Evolutionary conservation across 2,329 filamentous ascomycete species (phyloP).

Genomic region (Fusarium lateritium): DNA sequence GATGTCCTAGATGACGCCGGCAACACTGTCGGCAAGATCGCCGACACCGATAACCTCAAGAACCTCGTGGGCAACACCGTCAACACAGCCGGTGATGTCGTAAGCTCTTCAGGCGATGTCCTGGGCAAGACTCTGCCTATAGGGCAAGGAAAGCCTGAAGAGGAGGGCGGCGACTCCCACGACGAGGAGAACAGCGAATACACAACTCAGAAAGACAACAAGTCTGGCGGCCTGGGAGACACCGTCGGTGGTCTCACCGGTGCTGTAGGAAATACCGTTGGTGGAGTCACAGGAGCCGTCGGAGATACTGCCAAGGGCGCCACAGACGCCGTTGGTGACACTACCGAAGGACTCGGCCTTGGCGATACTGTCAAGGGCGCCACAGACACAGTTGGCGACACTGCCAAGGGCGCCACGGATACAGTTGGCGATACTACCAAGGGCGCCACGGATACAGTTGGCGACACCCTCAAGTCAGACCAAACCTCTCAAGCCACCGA

Average conservation of each 20-base stretch:
- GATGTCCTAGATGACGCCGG: slow-evolving; percentile 62
- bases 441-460: slow-evolving; percentile 12
- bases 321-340: slow-evolving; percentile 21
- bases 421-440: slow-evolving; percentile 9
- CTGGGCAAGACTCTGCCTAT: slow-evolving; percentile 58
- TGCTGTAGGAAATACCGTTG: slow-evolving; percentile 19
- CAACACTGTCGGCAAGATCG: slow-evolving; percentile 60
- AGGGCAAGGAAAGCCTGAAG: slow-evolving; percentile 49
- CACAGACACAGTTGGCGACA: slow-evolving; percentile 24
- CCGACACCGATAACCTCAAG: slow-evolving; percentile 57
- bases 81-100: slow-evolving; percentile 54
- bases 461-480: slow-evolving; percentile 31
- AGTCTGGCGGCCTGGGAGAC: slow-evolving; percentile 49
- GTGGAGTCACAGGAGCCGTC: slow-evolving; percentile 20
- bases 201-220: slow-evolving; percentile 56
- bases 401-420: slow-evolving; percentile 7
- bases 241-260: slow-evolving; percentile 28
- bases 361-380: slow-evolving; percentile 23
- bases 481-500: slow-evolving; percentile 27
- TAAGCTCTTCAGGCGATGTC: slow-evolving; percentile 57
- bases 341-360: slow-evolving; percentile 1
- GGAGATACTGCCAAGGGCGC: slow-evolving; percentile 29
- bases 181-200: slow-evolving; percentile 56
- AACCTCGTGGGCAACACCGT: slow-evolving; percentile 60
- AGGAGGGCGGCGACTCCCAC: slow-evolving; percentile 32